Evolutionary conservation across 2,329 filamentous ascomycete species (phyloP), one percentile per base, ranked within the genome.

Genomic region (Aspergillus puulaauensis): DNA sequence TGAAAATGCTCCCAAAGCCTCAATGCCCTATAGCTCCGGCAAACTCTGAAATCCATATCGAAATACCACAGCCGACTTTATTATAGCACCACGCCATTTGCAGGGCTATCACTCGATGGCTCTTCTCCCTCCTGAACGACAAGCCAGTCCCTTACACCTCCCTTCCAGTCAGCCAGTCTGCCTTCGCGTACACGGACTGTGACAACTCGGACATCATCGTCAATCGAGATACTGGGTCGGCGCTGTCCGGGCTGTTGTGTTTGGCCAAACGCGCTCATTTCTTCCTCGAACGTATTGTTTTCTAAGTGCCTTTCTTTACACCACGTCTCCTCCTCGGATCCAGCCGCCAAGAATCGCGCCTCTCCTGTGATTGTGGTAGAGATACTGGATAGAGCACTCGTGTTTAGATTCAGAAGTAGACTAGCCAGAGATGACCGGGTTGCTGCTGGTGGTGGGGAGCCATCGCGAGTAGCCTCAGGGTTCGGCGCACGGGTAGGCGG

Each of bases 91-190:
- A 57, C 49, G 15, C 73, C 73, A 64, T 75, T 75, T 46, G 73
- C 67, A 37, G 70, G 54, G 1, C 62, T 48, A 43, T 61, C 59
- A 15, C 58, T 59, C 5, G 63, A 52, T 33, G 33, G n/a, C 21
- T 60, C 67, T 47, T 69, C 67, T 31, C 69, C 72, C 35, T 71
- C 68, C 40, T 70, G 66, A 31, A 79, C 70, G 57, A 81, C 63
- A 27, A 68, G 62, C 85, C 86, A 98, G 71, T 98, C 93, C 67
- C 89, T 86, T 4, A 98, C 91, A 14, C 87, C 86, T n/a, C 95
- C 93, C 79, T 96, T 96, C 90, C 90, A 96, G 73, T 96, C 95
- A 64, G 90, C 92, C 67, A 96, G 96, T 68, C 92, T 84, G 49
- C 95, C 92, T 71, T 93, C 90, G 67, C 83, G 84, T 66, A 98